Conservation (phyloP, 371 early-diverging fungal genomes). For the Entomophthora muscae region DNA sequence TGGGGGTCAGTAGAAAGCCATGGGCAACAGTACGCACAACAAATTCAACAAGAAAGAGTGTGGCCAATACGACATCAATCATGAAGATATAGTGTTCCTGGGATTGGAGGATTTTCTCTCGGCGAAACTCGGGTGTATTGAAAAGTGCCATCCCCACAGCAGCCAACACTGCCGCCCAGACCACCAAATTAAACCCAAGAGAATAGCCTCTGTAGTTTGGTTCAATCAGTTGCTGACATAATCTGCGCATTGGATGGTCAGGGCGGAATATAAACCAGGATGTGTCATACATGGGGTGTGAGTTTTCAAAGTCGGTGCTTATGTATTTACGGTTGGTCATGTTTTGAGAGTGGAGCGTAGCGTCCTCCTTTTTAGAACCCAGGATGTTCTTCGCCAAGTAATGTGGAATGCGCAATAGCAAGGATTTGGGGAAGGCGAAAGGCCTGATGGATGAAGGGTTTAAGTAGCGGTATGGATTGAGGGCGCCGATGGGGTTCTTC, state of each 20-base stretch:
- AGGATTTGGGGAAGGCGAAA: slow-evolving; percentile 23
- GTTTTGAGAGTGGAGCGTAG: too few species aligned
- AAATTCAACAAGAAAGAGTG: slow-evolving; percentile 38
- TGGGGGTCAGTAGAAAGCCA: slow-evolving; percentile 42
- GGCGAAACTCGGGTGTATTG: slow-evolving; percentile 36
- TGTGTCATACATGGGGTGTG: slow-evolving; percentile 2
- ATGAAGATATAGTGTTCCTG: neutral
- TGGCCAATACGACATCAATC: slow-evolving; percentile 29
- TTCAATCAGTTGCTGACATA: neutral
- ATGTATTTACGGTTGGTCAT: slow-evolving; percentile 1
- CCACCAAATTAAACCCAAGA: neutral
- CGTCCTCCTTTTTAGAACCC: neutral
- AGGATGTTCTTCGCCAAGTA: neutral
- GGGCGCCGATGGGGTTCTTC: slow-evolving; percentile 38
- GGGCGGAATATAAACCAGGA: neutral
- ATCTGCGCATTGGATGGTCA: neutral
- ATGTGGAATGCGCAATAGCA: neutral
- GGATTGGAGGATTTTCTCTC: slow-evolving; percentile 15
- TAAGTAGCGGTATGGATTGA: slow-evolving; percentile 45
- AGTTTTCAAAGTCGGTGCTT: neutral
- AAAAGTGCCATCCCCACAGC: slow-evolving; percentile 25
- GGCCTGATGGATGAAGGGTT: slow-evolving; percentile 33
- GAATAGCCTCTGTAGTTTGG: neutral
- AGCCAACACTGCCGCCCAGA: slow-evolving; percentile 12
- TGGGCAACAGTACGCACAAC: slow-evolving; percentile 40